Conservation (phyloP, 306 rosid genomes). For the Cyamopsis tetragonoloba region DNA sequence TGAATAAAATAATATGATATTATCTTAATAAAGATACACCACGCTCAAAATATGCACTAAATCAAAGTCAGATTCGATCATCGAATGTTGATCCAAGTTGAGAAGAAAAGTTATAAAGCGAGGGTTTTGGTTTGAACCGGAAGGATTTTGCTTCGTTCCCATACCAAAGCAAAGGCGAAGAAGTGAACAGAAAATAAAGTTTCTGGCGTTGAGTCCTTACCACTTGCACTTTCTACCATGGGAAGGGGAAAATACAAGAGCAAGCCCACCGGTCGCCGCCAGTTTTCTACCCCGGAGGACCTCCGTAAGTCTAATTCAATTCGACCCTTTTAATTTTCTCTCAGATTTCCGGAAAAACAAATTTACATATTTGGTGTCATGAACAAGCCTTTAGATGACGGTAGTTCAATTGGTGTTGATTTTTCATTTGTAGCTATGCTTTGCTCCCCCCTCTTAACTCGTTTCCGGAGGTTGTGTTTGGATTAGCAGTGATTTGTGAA, state of each 20-base stretch:
- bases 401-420: neutral
- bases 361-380: neutral
- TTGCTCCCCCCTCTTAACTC: no score
- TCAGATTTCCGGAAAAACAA: no score
- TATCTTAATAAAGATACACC: no score
- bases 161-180: neutral
- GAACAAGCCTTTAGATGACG: neutral
- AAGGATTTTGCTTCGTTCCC: neutral
- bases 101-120: neutral
- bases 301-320: constrained; percentile 44
- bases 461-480: no score
- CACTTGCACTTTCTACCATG: constrained; percentile 39
- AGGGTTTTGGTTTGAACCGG: constrained; percentile 7
- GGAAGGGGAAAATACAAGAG: constrained; percentile 91
- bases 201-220: constrained; percentile 2
- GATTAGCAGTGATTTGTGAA: no score
- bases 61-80: neutral
- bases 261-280: constrained; percentile 94
- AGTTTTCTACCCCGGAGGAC: constrained; percentile 80
- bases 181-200: no score
- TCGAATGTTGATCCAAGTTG: neutral
- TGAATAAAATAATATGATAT: no score
- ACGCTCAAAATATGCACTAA: no score
- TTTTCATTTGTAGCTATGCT: neutral
- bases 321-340: neutral